Evolutionary conservation across 345 rosid species (phyloP), one percentile per base, ranked within the genome.

Genomic region (Brassica rapa): DNA sequence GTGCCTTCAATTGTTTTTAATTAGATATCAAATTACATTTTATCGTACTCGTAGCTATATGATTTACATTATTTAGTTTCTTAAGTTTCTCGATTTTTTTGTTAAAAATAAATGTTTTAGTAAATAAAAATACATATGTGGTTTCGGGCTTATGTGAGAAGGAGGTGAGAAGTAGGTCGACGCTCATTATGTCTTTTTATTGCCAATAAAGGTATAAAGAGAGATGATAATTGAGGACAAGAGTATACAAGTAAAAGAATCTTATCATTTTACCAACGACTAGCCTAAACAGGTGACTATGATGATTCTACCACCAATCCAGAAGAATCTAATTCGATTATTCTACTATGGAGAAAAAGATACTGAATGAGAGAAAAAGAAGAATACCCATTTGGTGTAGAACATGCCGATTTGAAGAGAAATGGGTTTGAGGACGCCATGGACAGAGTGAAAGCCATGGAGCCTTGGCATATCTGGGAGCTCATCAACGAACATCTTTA

Each of bases 331-430:
- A 19, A 60, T 71, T 23, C 63, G 14, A 73, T 33, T 12, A 33
- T 64, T 64, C 68, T 33, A 3, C n/a, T 24, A 59, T 59, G 63
- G 7, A 59, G 6, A 62, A 62, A 27, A 27, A 2, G 8, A 32
- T 6, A 32, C 8, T 63, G 24, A 65, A 9, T 19, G 46, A 33
- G 8, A 33, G 8, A 33, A 7, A 10, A 56, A 25, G 68, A 11
- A 24, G 57, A 64, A 15, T 84, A 93, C 99, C 98, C 98, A 94
- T 77, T 71, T 72, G 41, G 80, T 93, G 70, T 7, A 14, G 81
- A 79, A 95, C 98, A 95, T 95, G 87, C 93, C 98, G 79, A 95
- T 93, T 23, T 81, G 68, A 32, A 95, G 86, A 7, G 81, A 77
- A 74, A 78, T 85, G 1, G 93, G 61, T 60, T 71, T 83, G 56